Base-by-base conservation (phyloP, 2,329 filamentous ascomycete species). In the Aureobasidium sp. region DNA sequence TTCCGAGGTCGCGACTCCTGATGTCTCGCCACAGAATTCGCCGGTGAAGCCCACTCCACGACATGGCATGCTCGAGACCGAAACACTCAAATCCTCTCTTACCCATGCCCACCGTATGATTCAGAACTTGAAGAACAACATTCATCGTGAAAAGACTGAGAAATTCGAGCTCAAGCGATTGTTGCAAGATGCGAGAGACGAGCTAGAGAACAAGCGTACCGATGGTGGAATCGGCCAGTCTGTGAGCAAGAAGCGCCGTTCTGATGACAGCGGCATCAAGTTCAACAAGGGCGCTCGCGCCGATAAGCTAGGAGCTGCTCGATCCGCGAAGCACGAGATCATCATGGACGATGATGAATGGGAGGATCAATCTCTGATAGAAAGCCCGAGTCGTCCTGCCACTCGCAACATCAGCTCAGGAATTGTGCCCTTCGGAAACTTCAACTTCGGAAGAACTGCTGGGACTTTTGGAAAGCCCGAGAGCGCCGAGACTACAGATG, bases 61-160 rank as follows among this genome's bases (percentile, higher is more conserved):
- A 27, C 93, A 97, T 74, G 87, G 90, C 41, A 87, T 91, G 76
- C 82, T 99, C n/a, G 94, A 99, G 75, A 88, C 91, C 0, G 94
- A 99, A 77, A 99, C 94, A 0, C 79, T 99, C 67, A 95, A 94
- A 78, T 95, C 92, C 60, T 97, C 93, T 29, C 82, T 97, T 32
- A 88, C 92, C 67, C 94, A 99, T 73, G 93, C 94, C 43, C 94
- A 97, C 74, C 86, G 93, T 63, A 97, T 96, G 77, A 97, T 99
- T 63, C 93, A 97, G 73, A 96, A 91, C 70, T 84, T 97, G 68
- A 92, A 96, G 75, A 92, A 89, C 73, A 96, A 92, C 70, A 89
- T 97, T 51, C 93, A 99, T 74, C 89, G 94, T 37, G 94, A 99
- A 75, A 99, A 97, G 85, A 97, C 93, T 0, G 94, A 99, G 75